Evolutionary conservation across 2,329 filamentous ascomycete species (phyloP).

Genomic region (Reticulascus tulasneorum): DNA sequence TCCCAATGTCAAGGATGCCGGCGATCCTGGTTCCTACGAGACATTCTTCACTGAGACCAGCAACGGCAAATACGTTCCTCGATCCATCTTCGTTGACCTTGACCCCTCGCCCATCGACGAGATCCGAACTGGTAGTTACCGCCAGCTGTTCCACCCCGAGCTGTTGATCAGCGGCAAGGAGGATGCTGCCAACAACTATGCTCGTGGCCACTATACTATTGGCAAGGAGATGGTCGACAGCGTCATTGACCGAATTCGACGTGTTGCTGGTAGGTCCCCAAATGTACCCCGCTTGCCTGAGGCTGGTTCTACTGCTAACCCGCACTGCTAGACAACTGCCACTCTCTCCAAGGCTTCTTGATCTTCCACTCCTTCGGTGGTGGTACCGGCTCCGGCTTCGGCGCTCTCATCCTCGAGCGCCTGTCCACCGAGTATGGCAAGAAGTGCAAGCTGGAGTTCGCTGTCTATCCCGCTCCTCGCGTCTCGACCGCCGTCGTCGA

Average conservation of each 20-base stretch:
- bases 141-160: constrained; percentile 69
- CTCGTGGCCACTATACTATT: constrained; percentile 71
- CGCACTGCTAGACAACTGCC: constrained; percentile 56
- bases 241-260: constrained; percentile 66
- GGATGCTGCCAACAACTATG: constrained; percentile 75
- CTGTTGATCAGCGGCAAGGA: constrained; percentile 71
- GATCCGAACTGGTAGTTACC: constrained; percentile 65
- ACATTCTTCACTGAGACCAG: constrained; percentile 73
- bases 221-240: constrained; percentile 72
- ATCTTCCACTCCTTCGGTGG: constrained; percentile 74
- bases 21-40: constrained; percentile 62
- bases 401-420: constrained; percentile 67
- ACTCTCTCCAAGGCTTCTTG: constrained; percentile 68
- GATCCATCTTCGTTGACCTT: constrained; percentile 68
- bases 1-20: constrained; percentile 55
- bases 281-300: neutral
- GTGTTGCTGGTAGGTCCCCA: constrained; percentile 56
- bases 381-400: constrained; percentile 70
- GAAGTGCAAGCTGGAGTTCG: constrained; percentile 74
- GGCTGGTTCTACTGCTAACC: constrained; percentile 14
- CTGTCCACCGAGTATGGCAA: constrained; percentile 71
- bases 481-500: constrained; percentile 69
- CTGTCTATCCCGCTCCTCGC: constrained; percentile 66
- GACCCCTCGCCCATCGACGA: constrained; percentile 72
- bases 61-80: constrained; percentile 67